Base-by-base conservation (phyloP, 176 grass and related monocot genomes). In the Olyra latifolia region DNA sequence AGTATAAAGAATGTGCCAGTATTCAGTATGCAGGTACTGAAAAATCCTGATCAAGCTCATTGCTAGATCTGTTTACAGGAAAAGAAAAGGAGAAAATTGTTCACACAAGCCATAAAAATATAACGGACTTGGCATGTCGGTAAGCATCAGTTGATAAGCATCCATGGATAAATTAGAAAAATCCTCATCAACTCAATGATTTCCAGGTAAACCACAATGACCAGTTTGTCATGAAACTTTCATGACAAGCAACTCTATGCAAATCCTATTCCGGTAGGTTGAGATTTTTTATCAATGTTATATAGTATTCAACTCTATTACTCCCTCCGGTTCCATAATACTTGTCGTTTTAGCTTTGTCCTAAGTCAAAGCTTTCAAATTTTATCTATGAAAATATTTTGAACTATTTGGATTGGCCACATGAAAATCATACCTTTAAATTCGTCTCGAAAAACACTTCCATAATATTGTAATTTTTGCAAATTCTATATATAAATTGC, bases 1-100 rank as follows among this genome's bases (percentile, higher is more conserved):
- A 88, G 43, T 14, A 13, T 75, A 16, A 42, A 29, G n/a, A 77
- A 64, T 8, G 24, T 88, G 79, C 42, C 27, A 83, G 80, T 69
- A 77, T 25, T 57, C 10, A 48, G 5, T 10, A 38, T 27, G 40
- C 13, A 46, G 8, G 28, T 8, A 4, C 53, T 69, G 40, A 69
- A 12, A 23, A 68, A 47, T 38, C 41, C 12, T 6, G 11, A 38
- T 27, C 15, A 39, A 20, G 7, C 39, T 63, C 32, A 41, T 1
- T 12, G 22, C 11, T 62, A 47, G 62, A 50, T 19, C 4, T 12
- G 43, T 7, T 3, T 13, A 40, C 7, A 58, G 5, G 8, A 76
- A 68, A 32, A 44, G 5, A 35, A 59, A 19, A 46, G 44, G 10
- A 8, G 29, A 17, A 58, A 40, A 41, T 17, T 43, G 49, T 63